These are phyloP conservation scores for Cryptococcus sp. DNA, from an alignment of 1,284 basidiomycete species.

Conservation along the genomic window DNA sequence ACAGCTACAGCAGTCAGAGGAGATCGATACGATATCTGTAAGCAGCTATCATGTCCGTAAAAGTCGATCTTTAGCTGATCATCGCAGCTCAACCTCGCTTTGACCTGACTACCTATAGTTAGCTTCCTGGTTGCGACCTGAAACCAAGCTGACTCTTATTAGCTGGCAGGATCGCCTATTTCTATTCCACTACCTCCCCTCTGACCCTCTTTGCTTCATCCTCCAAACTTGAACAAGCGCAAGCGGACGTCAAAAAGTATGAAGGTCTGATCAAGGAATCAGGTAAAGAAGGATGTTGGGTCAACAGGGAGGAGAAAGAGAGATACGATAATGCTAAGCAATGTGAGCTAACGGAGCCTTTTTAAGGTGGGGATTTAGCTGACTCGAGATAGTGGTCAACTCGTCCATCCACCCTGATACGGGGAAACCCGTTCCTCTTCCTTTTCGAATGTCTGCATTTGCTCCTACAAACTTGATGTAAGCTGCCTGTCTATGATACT, in stretches of 20 bases:
- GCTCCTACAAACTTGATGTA: conserved; percentile 55
- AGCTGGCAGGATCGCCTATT: conserved; percentile 52
- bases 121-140: not conserved
- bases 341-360: conserved; percentile 31
- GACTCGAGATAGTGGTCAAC: conserved; percentile 40
- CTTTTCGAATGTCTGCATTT: conserved; percentile 54
- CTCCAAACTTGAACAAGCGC: conserved; percentile 39
- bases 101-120: conserved; percentile 16
- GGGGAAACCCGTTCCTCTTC: conserved; percentile 49
- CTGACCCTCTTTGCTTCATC: conserved; percentile 52
- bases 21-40: conserved; percentile 1
- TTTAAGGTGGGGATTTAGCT: not conserved
- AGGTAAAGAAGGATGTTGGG: conserved; percentile 42
- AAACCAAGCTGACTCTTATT: not conserved
- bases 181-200: conserved; percentile 53
- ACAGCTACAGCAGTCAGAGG: not conserved
- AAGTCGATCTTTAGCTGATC: not conserved
- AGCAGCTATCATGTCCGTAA: not conserved
- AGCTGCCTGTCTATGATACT: conserved; percentile 4
- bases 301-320: conserved; percentile 29
- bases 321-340: conserved; percentile 49
- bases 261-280: conserved; percentile 40
- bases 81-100: conserved; percentile 13
- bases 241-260: conserved; percentile 41
- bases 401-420: conserved; percentile 53